phyloP scores from a whole-genome alignment of 306 rosid species.

The Coriaria nepalensis region DNA sequence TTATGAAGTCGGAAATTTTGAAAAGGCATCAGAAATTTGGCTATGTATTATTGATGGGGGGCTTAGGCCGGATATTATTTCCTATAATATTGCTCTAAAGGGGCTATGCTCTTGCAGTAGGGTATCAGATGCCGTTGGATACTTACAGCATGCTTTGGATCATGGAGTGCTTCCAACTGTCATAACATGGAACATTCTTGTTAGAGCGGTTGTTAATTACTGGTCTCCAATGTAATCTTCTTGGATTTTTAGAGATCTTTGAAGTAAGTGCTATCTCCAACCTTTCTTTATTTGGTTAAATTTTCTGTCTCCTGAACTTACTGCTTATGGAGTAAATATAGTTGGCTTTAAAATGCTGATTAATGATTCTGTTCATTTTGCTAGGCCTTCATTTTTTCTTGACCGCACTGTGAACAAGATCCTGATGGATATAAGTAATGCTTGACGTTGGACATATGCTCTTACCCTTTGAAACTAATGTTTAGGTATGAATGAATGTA shows the following conservation, averaged over 20 bases:
- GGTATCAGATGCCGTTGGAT: conserved; percentile 47
- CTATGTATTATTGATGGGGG: conserved; percentile 32
- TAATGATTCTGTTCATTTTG: no score
- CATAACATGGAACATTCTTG: conserved; percentile 79
- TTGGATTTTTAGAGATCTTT: conserved; percentile 6
- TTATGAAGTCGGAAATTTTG: conserved; percentile 52
- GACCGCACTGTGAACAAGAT: no score
- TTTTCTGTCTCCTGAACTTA: no score
- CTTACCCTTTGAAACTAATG: conserved; percentile 1
- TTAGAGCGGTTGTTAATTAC: conserved; percentile 49
- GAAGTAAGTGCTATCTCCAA: conserved; percentile 5
- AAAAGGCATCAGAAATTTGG: conserved; percentile 57
- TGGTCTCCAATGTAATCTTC: conserved; percentile 21
- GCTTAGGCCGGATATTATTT: conserved; percentile 64
- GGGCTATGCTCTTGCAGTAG: conserved; percentile 75
- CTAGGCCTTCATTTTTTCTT: no score
- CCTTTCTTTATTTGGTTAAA: neutral
- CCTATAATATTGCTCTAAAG: conserved; percentile 66
- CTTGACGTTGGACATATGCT: no score
- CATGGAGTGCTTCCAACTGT: conserved; percentile 59
- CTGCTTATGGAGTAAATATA: neutral
- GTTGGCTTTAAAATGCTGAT: no score
- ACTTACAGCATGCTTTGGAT: conserved; percentile 51
- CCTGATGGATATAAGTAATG: no score
- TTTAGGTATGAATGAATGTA: conserved; percentile 4